phyloP scores from a whole-genome alignment of 2,329 filamentous ascomycete species.

The Periconia macrospinosa region DNA sequence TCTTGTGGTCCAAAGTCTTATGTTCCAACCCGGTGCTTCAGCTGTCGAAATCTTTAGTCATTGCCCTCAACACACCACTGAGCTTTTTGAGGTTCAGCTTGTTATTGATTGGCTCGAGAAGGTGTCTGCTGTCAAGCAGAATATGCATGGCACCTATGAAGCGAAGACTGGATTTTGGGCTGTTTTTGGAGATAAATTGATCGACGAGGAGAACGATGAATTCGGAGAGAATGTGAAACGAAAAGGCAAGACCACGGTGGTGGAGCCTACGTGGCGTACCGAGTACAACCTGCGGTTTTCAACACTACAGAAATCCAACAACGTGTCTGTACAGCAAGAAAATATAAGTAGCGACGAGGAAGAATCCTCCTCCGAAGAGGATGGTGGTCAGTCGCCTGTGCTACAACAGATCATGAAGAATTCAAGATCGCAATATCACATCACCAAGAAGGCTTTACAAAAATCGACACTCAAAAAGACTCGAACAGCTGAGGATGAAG shows the following conservation, averaged over 20 bases:
- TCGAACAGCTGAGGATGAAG: neutral
- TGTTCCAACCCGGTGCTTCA: conserved; percentile 62
- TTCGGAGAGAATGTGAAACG: conserved; percentile 35
- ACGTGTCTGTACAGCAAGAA: neutral
- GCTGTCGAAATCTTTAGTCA: conserved; percentile 55
- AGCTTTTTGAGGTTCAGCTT: conserved; percentile 37
- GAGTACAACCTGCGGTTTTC: conserved; percentile 7
- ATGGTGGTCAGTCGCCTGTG: neutral
- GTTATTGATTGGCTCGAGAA: conserved; percentile 33
- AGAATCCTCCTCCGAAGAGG: neutral
- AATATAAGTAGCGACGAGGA: neutral
- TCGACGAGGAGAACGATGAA: conserved; percentile 30
- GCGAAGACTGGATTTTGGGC: conserved; percentile 31
- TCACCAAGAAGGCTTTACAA: conserved; percentile 14
- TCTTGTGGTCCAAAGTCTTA: conserved; percentile 64
- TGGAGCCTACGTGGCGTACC: conserved; percentile 24
- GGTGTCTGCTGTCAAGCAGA: conserved; percentile 24
- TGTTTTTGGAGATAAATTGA: conserved; percentile 34
- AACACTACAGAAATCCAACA: neutral
- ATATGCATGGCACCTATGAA: conserved; percentile 21
- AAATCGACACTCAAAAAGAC: neutral
- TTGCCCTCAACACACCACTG: conserved; percentile 26
- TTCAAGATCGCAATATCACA: conserved; percentile 23
- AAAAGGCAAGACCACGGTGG: conserved; percentile 19
- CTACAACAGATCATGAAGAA: conserved; percentile 18